Percentiles rank a stretch among this genome's conserved stretches.
These are phyloP conservation scores for Plantago ovata DNA, from an alignment of 257 asterid species.

Conservation along the genomic window DNA sequence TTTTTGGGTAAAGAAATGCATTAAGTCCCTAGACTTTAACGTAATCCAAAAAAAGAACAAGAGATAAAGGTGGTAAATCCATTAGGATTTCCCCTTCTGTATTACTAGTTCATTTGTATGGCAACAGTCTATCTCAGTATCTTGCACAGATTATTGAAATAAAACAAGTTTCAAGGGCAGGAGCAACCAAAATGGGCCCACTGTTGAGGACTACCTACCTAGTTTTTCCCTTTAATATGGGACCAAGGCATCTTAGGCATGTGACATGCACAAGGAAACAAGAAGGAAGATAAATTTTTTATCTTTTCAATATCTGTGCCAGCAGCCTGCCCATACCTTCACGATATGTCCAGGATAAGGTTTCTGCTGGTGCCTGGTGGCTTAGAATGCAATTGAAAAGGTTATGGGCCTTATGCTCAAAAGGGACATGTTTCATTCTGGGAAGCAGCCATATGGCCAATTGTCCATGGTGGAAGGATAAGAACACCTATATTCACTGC, in stretches of 20 bases:
- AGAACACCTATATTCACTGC: constrained; percentile 10
- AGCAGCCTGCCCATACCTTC: constrained; percentile 65
- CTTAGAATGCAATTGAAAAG: constrained; percentile 27
- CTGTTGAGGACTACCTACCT: constrained; percentile 26
- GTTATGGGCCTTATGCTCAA: constrained; percentile 26
- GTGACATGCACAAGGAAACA: constrained; percentile 28
- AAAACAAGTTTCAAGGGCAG: too few species aligned
- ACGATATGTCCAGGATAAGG: constrained; percentile 45
- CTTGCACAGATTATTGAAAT: too few species aligned
- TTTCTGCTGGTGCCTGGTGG: constrained; percentile 17
- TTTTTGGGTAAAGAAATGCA: too few species aligned
- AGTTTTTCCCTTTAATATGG: constrained; percentile 23
- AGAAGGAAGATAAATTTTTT: constrained; percentile 14
- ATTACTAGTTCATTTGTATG: too few species aligned
- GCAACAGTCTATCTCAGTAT: too few species aligned
- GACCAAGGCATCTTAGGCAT: constrained; percentile 24
- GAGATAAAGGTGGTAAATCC: too few species aligned
- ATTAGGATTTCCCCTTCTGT: too few species aligned
- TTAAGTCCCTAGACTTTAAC: too few species aligned
- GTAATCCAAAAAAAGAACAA: too few species aligned
- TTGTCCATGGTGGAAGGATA: constrained; percentile 20
- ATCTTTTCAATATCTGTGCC: constrained; percentile 42
- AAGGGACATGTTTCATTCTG: constrained; percentile 37
- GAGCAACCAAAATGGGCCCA: constrained; percentile 13
- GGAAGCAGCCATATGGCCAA: constrained; percentile 39